phyloP scores from a whole-genome alignment of 2,329 filamentous ascomycete species.

The Septoria linicola region DNA sequence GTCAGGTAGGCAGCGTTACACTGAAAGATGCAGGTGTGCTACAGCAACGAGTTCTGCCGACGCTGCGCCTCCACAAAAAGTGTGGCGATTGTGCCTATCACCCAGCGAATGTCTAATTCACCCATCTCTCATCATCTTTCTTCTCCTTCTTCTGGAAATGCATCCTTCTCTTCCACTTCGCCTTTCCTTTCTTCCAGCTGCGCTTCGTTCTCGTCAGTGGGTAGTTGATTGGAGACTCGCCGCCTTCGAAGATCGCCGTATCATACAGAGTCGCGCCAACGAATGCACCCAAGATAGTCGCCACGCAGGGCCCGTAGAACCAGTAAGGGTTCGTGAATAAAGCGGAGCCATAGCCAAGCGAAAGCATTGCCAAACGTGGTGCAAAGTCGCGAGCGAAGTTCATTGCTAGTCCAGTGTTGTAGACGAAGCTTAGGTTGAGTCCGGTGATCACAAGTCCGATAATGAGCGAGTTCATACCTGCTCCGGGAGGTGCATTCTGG shows the following conservation, averaged over 20 bases:
- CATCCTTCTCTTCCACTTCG: constrained; percentile 30
- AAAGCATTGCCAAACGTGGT: constrained; percentile 48
- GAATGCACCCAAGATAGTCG: constrained; percentile 43
- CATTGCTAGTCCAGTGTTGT: constrained; percentile 50
- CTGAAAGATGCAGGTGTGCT: too few species aligned
- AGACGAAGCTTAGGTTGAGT: constrained; percentile 45
- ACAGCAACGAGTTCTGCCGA: too few species aligned
- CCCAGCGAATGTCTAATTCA: not conserved
- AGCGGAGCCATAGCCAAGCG: constrained; percentile 45
- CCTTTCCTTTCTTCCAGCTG: constrained; percentile 28
- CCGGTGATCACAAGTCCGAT: constrained; percentile 46
- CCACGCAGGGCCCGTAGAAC: constrained; percentile 50
- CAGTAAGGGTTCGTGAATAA: constrained; percentile 45
- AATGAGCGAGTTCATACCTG: constrained; percentile 54
- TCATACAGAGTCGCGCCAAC: constrained; percentile 51
- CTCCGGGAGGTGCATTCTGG: constrained; percentile 41
- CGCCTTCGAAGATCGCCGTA: constrained; percentile 50
- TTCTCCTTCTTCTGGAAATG: constrained; percentile 15
- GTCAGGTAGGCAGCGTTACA: too few species aligned
- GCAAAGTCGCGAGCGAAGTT: constrained; percentile 54
- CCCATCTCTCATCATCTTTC: not conserved
- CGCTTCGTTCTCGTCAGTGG: constrained; percentile 36
- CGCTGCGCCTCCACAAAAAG: too few species aligned
- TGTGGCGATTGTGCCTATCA: too few species aligned
- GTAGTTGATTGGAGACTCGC: constrained; percentile 55